Percentiles rank a stretch among this genome's conserved stretches.
phyloP scores from a whole-genome alignment of 2,329 filamentous ascomycete species.

The Claviceps maximensis region DNA sequence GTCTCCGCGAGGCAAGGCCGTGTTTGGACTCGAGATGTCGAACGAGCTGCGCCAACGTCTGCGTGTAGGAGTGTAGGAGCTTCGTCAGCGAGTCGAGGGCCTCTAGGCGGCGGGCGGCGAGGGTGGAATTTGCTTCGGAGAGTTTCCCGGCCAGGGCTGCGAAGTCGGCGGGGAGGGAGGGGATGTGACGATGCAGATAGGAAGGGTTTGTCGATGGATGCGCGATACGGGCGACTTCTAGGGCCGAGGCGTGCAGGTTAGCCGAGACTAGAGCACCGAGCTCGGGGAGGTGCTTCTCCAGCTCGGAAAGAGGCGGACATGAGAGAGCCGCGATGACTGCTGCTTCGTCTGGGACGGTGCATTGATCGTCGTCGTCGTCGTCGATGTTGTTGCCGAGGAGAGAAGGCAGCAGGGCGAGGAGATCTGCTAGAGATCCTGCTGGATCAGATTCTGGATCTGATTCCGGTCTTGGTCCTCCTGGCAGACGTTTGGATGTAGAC shows the following conservation, averaged over 20 bases:
- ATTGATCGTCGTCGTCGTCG: conserved; percentile 20
- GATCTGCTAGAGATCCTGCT: conserved; percentile 35
- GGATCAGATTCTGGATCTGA: conserved; percentile 7
- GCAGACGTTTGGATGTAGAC: conserved; percentile 5
- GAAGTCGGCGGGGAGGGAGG: conserved; percentile 30
- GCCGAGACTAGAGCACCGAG: conserved; percentile 34
- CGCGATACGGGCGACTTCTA: conserved; percentile 32
- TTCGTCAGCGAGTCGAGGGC: conserved; percentile 22
- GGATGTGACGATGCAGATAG: conserved; percentile 44
- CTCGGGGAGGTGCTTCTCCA: conserved; percentile 33
- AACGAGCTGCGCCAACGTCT: conserved; percentile 29
- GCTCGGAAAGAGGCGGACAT: conserved; percentile 33
- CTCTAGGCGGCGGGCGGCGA: conserved; percentile 26
- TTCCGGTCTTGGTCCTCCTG: background rate
- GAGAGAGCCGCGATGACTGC: conserved; percentile 31
- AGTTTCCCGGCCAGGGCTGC: conserved; percentile 23
- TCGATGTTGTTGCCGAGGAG: conserved; percentile 31
- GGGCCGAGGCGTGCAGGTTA: conserved; percentile 35
- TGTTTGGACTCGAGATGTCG: conserved; percentile 42
- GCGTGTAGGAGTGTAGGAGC: conserved; percentile 28
- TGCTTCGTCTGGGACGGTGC: conserved; percentile 23
- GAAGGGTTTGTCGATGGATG: conserved; percentile 39
- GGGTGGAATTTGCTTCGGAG: conserved; percentile 15
- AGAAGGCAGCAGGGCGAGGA: conserved; percentile 41
- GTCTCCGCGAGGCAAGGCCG: conserved; percentile 34